Base-by-base conservation (phyloP, 352 stramenopile species). In the Peronospora farinosa region DNA sequence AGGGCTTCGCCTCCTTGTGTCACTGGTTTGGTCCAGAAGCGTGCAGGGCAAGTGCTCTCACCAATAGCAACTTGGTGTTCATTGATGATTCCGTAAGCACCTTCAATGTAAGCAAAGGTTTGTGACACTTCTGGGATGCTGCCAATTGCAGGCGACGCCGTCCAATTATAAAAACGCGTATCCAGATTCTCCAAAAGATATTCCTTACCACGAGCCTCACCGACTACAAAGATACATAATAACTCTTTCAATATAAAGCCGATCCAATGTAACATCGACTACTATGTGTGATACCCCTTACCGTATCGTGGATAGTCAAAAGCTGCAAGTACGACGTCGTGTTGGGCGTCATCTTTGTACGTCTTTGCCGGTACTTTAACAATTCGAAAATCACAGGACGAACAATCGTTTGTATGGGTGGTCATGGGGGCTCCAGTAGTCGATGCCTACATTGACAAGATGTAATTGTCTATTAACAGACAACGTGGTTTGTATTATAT, bases 341-440 rank as follows among this genome's bases (percentile, higher is more conserved):
- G 82, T 40, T 56, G 36, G 0, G 67, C 63, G 27, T 53, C 74
- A 1, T 51, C 30, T 4, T 69, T 53, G 48, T 89, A 67, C 25
- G 45, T 74, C 47, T 80, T 63, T 19, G 68, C 65, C 3, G 82
- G 82, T 38, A 92, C 77, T 33, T 91, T 92, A 50, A 60, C 76
- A 54, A 91, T 71, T 32, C 82, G 82, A 51, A 90, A 92, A 60
- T 92, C 82, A 49, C 82, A 90, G 19, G 65, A 85, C 48, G 68
- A 88, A 53, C 82, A 91, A 60, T 92, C 82, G 54, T 82, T 88
- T 36, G 82, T 85, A 59, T 92, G 82, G 13, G 82, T 90, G 33
- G 78, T 88, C 74, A 92, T 91, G 25, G 82, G 74, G 12, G 79
- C 60, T 2, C 63, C 63, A 12, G 71, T 89, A 4, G 69, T 75